phyloP scores from a whole-genome alignment of 306 rosid genomes.

The Cicer pinnatifidum region DNA sequence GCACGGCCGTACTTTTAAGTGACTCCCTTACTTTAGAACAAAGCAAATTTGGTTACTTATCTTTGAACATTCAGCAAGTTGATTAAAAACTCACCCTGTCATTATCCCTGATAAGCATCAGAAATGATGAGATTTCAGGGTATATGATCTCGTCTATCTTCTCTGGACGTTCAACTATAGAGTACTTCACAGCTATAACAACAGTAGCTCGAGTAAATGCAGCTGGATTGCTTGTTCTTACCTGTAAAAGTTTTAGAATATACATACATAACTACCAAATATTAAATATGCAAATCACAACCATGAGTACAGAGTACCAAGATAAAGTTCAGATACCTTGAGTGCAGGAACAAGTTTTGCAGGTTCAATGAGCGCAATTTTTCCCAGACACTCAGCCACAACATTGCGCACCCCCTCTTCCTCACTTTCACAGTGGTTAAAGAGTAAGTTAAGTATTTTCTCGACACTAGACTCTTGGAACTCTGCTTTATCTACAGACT shows the following conservation, averaged over 20 bases:
- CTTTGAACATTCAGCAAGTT: constrained; percentile 25
- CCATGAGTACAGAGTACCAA: constrained; percentile 27
- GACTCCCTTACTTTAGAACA: not conserved
- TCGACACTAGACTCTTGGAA: constrained; percentile 96
- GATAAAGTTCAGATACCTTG: constrained; percentile 60
- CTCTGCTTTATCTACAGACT: constrained; percentile 92
- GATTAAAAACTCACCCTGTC: constrained; percentile 72
- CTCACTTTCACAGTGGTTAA: constrained; percentile 96
- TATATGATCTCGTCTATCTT: constrained; percentile 92
- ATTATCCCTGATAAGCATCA: constrained; percentile 95
- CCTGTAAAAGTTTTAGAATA: constrained; percentile 54
- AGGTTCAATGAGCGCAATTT: constrained; percentile 97
- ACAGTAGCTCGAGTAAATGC: constrained; percentile 99
- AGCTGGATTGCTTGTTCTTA: constrained; percentile 81
- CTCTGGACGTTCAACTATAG: constrained; percentile 96
- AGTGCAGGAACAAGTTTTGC: constrained; percentile 97
- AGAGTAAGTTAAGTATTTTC: constrained; percentile 90
- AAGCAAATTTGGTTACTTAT: constrained; percentile 11
- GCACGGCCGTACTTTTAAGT: not conserved
- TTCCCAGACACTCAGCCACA: constrained; percentile 96
- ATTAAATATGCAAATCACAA: constrained; percentile 37
- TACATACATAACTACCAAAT: constrained; percentile 39
- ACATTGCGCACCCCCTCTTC: constrained; percentile 99
- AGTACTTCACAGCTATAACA: constrained; percentile 96
- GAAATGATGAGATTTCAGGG: constrained; percentile 90